Base-by-base conservation (phyloP, 2,329 filamentous ascomycete genomes). In the Diaporthe sp. region DNA sequence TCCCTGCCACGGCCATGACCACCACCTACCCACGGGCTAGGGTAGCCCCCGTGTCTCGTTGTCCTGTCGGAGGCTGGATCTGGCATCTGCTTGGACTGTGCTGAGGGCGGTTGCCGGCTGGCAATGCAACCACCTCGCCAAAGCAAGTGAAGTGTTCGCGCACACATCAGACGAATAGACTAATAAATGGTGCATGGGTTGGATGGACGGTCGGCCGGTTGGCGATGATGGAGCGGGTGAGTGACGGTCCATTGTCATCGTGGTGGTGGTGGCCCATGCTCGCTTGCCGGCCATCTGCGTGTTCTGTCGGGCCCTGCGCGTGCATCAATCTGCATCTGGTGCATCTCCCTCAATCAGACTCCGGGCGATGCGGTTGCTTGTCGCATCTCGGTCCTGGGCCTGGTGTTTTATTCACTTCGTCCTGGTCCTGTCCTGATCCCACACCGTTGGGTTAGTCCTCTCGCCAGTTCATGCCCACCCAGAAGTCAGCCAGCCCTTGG, bases 301-400 rank as follows among this genome's bases (percentile, higher is more conserved):
- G n/a, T 44, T 19, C 17, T 28, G 25, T 22, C 25, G 59, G 37
- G n/a, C 22, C 22, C n/a, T 57, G 51, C 67, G 55, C 58, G 55
- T 72, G 69, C 69, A 51, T 65, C 59, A 65, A 65, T 59, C 53
- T 72, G 70, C 69, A 71, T 71, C 68, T 62, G 59, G 39, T 28
- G 37, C 57, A 59, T 59, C 57, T 44, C 51, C 46, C 65, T 55
- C 65, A 34, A 49, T 49, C 61, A 65, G 61, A 65, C 42, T 65
- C 39, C 28, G 25, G 25, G 8, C 34, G 46, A 55, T 69, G 46
- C 62, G 39, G 31, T 68, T 44, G 46, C 62, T 68, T 39, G 44
- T 68, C 62, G 62, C 62, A 68, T 68, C 62, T 67, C 46, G 62
- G 65, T 37, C 46, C 46, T 69, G 65, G 65, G 49, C 13, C 34